Evolutionary conservation across 2,329 filamentous ascomycete species (phyloP).

Genomic region (Cladosporium sp.): DNA sequence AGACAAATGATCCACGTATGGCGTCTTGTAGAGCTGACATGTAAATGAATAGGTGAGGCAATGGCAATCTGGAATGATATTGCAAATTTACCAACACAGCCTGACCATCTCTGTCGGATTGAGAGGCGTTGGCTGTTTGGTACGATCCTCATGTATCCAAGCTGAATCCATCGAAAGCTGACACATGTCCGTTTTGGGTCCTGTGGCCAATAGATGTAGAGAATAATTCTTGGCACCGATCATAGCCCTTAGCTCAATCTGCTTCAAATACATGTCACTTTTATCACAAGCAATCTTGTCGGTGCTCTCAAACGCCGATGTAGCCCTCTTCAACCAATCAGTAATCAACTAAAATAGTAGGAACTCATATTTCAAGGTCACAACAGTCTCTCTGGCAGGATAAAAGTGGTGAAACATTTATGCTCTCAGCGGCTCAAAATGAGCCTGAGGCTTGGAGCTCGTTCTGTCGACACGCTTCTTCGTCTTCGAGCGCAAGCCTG

Average conservation of each 20-base stretch:
- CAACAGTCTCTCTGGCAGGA: not conserved
- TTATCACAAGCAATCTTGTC: not conserved
- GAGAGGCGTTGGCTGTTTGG: not conserved
- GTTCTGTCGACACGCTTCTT: constrained; percentile 36
- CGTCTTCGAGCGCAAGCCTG: constrained; percentile 32
- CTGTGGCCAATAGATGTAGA: not conserved
- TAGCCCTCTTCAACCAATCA: not conserved
- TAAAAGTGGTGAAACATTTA: not conserved
- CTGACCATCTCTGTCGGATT: not conserved
- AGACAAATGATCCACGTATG: not conserved
- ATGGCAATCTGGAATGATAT: not conserved
- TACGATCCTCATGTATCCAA: not conserved
- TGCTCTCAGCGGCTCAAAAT: constrained; percentile 2
- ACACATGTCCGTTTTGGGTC: not conserved
- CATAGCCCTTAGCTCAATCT: not conserved
- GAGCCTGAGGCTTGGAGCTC: not conserved
- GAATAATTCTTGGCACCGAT: not conserved
- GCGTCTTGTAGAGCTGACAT: not conserved
- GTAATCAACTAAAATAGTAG: not conserved
- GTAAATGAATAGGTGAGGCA: not conserved
- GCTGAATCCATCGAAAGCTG: not conserved
- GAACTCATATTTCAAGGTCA: not conserved
- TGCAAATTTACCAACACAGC: not conserved
- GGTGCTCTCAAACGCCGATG: not conserved
- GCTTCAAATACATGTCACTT: not conserved